Conservation (phyloP, 176 grass and related monocot genomes). For the Tillandsia fasciculata region DNA sequence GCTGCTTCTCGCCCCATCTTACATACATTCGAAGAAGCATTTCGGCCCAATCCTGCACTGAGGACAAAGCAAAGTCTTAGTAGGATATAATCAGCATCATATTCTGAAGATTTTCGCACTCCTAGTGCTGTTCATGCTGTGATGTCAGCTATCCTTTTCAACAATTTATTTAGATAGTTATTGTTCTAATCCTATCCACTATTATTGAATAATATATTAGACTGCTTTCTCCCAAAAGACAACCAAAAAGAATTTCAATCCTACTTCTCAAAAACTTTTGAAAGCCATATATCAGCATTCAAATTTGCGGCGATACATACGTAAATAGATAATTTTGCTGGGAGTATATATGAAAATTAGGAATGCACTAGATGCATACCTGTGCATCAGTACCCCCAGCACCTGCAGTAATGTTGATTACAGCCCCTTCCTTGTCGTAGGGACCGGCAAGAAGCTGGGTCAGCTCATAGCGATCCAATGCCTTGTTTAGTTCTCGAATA, state of each 20-base stretch:
- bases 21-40: constrained; percentile 93
- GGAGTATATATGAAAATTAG: background rate
- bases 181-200: background rate
- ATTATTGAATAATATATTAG: too few relatives aligned
- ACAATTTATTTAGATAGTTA: background rate
- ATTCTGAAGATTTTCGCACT: background rate
- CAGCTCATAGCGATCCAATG: constrained; percentile 79
- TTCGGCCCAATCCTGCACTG: constrained; percentile 95
- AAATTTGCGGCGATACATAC: background rate
- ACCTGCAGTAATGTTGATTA: constrained; percentile 85
- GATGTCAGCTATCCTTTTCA: background rate
- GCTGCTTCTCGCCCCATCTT: constrained; percentile 91
- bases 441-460: constrained; percentile 92
- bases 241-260: constrained; percentile 5
- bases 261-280: background rate
- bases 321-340: background rate
- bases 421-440: constrained; percentile 94
- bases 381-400: constrained; percentile 96
- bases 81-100: constrained; percentile 6
- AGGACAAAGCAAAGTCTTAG: constrained; percentile 38
- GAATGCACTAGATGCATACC: constrained; percentile 30
- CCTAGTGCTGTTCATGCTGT: background rate
- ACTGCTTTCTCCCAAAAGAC: background rate
- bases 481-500: constrained; percentile 66
- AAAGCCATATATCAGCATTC: too few relatives aligned